These are phyloP conservation scores for Tolypocladium sp. DNA, from an alignment of 2,329 filamentous ascomycete species.

Conservation along the genomic window DNA sequence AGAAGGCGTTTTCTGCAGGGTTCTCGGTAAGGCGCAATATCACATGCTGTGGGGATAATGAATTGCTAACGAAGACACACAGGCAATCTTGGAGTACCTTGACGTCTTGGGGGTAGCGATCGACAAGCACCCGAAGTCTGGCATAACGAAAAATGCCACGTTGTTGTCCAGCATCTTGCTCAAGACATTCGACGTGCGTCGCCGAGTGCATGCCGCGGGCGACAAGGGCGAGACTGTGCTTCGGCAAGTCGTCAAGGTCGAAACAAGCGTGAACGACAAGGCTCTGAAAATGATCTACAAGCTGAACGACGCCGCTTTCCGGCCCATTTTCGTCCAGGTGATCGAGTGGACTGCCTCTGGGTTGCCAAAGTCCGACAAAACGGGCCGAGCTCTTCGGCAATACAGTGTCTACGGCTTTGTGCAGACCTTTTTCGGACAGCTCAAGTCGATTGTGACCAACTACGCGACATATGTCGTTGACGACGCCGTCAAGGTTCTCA, in stretches of 20 bases:
- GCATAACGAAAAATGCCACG: constrained; percentile 65
- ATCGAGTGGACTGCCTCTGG: constrained; percentile 66
- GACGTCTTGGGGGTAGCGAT: constrained; percentile 62
- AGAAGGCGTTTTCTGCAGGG: constrained; percentile 51
- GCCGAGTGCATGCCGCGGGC: constrained; percentile 40
- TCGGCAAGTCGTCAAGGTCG: constrained; percentile 48
- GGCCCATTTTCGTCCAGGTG: constrained; percentile 81
- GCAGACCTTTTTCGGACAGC: constrained; percentile 66
- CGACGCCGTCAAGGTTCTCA: constrained; percentile 57
- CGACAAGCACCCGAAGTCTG: constrained; percentile 68
- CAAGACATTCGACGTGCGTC: constrained; percentile 55
- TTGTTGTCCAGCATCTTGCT: constrained; percentile 58
- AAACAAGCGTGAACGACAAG: constrained; percentile 57
- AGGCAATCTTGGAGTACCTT: constrained; percentile 62
- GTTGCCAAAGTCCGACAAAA: constrained; percentile 51
- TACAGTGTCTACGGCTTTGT: constrained; percentile 78
- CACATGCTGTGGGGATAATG: not conserved
- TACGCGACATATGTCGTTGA: constrained; percentile 84
- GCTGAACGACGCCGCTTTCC: constrained; percentile 87
- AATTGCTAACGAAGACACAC: constrained; percentile 18
- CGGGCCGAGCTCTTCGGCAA: constrained; percentile 52
- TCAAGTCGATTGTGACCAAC: constrained; percentile 89
- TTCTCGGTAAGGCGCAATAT: constrained; percentile 42
- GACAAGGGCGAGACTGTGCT: constrained; percentile 32
- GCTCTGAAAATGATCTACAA: constrained; percentile 91